Evolutionary conservation across 169 alveolate species (phyloP), one percentile per base, ranked within the genome.

Genomic region (Eimeria mitis): DNA sequence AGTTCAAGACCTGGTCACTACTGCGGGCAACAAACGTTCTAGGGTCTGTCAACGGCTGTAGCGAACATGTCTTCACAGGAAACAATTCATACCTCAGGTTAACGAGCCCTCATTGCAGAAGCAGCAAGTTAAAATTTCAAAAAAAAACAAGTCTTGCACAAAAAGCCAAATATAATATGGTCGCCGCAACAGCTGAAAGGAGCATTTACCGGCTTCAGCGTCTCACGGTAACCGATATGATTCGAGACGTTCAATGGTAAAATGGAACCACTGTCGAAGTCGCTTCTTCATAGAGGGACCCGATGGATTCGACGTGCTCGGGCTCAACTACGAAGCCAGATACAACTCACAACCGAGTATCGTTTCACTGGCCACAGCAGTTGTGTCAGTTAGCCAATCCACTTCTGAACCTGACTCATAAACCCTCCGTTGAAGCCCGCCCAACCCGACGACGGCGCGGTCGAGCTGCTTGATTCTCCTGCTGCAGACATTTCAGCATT

Each of bases 401-500:
- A 87, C 92, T 65, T 87, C 40, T 87, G 92, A 59, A 87, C 92
- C 81, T 87, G 92, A 47, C 75, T 61, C 61, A 87, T 87, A n/a
- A 87, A 63, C 44, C 92, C 61, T 44, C 81, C 81, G 49, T 87
- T 87, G 81, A 87, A 87, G 25, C 92, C 81, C 44, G 68, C 56
- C 92, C 92, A 87, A 6, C 52, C 83, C 78, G 73, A n/a, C 25
- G 83, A 87, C 25, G 68, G 40, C 59, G 71, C 34, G 40, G 81
- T 5, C 47, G 92, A 23, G 83, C 81, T 87, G 92, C 59, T 59
- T 11, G 92, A 63, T 5, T 63, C 63, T n/a, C 65, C 81, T n/a
- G 54, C 81, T 37, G 92, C 79, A 34, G 92, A 23, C 25, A 49
- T 3, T 16, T 61, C 92, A 28, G 92, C 59, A 34, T 37, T 42